These are phyloP conservation scores for Penicillium sp. DNA, from an alignment of 2,329 filamentous ascomycete species.

Conservation along the genomic window DNA sequence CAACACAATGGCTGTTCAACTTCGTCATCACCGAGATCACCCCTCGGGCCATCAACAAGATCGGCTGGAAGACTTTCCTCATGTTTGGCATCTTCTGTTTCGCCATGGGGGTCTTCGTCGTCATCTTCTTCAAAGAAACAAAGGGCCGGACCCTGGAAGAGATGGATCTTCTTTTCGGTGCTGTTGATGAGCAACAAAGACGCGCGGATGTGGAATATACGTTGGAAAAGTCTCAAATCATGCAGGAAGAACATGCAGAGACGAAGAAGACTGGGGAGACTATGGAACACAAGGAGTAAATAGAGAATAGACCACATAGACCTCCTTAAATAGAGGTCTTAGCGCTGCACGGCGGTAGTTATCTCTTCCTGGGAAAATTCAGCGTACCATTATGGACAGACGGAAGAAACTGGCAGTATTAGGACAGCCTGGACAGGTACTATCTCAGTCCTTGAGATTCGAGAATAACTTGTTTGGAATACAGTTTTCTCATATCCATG, in stretches of 20 bases:
- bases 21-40: constrained; percentile 44
- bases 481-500: too few species aligned
- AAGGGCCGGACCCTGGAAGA: constrained; percentile 40
- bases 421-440: too few species aligned
- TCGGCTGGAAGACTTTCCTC: constrained; percentile 40
- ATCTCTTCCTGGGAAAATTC: too few species aligned
- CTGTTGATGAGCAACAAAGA: constrained; percentile 24
- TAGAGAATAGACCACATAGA: not conserved
- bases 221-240: constrained; percentile 24
- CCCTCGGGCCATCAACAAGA: constrained; percentile 39
- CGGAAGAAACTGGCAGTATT: too few species aligned
- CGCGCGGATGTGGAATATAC: constrained; percentile 27
- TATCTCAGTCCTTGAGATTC: too few species aligned
- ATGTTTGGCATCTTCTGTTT: constrained; percentile 44
- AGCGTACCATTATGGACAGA: too few species aligned
- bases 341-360: too few species aligned
- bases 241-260: constrained; percentile 22
- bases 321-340: too few species aligned
- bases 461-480: too few species aligned
- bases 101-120: constrained; percentile 36
- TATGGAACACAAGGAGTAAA: not conserved
- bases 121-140: constrained; percentile 40
- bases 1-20: constrained; percentile 43
- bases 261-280: not conserved
- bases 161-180: constrained; percentile 37